Evolutionary conservation across 768 basidiomycete species (phyloP).

Genomic region (Tylopilus plumbeoviolaceoides): DNA sequence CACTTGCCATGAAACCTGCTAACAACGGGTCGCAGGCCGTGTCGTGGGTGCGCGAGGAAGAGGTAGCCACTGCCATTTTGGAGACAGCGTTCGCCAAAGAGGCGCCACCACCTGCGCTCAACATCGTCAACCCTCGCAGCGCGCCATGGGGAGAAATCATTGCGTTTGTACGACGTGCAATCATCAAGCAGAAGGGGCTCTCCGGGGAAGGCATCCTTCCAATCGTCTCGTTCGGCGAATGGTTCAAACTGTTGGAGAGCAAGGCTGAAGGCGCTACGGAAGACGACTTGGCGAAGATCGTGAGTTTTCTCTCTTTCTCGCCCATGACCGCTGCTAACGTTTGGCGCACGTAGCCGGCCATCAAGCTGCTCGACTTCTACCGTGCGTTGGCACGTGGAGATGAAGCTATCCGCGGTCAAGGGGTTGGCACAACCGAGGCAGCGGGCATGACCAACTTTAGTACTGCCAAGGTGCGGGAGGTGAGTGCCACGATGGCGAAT

Average conservation of each 20-base stretch:
- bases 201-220: slow-evolving; percentile 15
- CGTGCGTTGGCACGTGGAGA: slow-evolving; percentile 22
- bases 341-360: slow-evolving; percentile 25
- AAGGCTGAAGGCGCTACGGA: slow-evolving; percentile 16
- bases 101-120: slow-evolving; percentile 23
- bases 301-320: slow-evolving; percentile 13
- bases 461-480: slow-evolving; percentile 7
- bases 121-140: slow-evolving; percentile 39
- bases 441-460: slow-evolving; percentile 21
- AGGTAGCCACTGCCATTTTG: slow-evolving; percentile 32
- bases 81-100: slow-evolving; percentile 23
- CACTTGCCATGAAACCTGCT: background rate
- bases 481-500: slow-evolving; percentile 23
- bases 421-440: slow-evolving; percentile 5
- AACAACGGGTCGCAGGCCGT: slow-evolving; percentile 23
- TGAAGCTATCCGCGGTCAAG: background rate
- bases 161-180: slow-evolving; percentile 14
- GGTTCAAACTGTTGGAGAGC: slow-evolving; percentile 30
- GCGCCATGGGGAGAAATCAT: slow-evolving; percentile 33
- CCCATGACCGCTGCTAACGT: background rate
- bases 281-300: slow-evolving; percentile 30
- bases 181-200: slow-evolving; percentile 10
- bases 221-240: slow-evolving; percentile 33
- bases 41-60: slow-evolving; percentile 43
- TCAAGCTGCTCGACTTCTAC: slow-evolving; percentile 35